Base-by-base conservation (phyloP, 2,329 filamentous ascomycete species). In the Monilinia polystroma region DNA sequence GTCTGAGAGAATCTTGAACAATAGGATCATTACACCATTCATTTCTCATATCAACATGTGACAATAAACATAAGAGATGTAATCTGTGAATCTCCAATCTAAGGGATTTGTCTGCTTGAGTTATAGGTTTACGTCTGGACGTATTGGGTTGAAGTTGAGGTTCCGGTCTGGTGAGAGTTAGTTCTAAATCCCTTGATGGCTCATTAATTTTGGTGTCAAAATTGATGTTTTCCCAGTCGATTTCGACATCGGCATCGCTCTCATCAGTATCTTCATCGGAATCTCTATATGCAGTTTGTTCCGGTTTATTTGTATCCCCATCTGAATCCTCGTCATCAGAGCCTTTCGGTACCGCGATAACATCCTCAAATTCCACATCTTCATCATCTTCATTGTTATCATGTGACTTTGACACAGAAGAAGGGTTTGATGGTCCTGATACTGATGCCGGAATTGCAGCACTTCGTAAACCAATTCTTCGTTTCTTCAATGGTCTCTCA, bases 81-180 rank as follows among this genome's bases (percentile, higher is more conserved):
- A 88, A 82, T 77, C 94, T 96, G 77, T 99, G 95, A n/a, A 93
- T 83, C 63, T 92, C 85, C 41, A 95, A 76, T 26, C 93, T 86
- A 18, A 76, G 79, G 54, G 79, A 78, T 69, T 80, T 84, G 71
- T 88, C 85, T 26, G 81, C 81, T 69, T 80, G 84, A 32, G 77
- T 84, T 4, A 87, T 78, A 2, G 83, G 81, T 72, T 83, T 87
- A 62, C 82, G 70, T 58, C 69, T 70, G 32, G 70, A 47, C 29
- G 64, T 47, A 32, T 49, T 64, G 4, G 51, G 59, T 29, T 67
- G 72, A 29, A 41, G 66, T 66, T 70, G 66, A 26, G 70, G 67
- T 23, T 49, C 49, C 38, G 67, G 23, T 73, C 68, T 70, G 47
- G 71, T 69, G 12, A 79, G 72, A 26, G 75, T 77, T 52, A 80